These are phyloP conservation scores for Auxenochlorella pyrenoidosa DNA, from an alignment of 139 green algal genomes.

Conservation along the genomic window DNA sequence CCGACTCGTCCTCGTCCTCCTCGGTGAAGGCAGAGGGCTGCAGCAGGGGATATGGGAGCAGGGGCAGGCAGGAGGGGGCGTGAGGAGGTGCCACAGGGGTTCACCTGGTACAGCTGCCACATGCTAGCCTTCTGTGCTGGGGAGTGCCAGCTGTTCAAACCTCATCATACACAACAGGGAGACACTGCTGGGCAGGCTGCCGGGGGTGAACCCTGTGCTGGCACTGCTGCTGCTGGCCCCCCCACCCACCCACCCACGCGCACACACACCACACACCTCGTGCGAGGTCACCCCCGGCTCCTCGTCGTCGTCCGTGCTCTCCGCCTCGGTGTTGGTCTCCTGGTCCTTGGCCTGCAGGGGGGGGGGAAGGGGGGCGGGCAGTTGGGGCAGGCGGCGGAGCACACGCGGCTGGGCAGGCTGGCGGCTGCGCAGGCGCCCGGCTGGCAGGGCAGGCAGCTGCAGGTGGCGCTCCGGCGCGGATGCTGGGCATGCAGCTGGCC, in stretches of 20 bases:
- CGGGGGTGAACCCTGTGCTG: neutral
- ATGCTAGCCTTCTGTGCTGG: neutral
- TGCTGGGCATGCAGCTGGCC: neutral
- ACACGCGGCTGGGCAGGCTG: neutral
- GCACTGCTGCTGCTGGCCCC: no score
- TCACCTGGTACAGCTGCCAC: neutral
- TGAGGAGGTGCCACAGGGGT: neutral
- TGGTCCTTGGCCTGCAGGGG: slow-evolving; percentile 19
- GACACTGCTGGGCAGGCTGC: no score
- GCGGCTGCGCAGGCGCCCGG: no score
- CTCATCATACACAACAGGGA: no score
- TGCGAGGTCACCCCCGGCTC: slow-evolving; percentile 31
- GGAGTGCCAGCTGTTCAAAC: no score
- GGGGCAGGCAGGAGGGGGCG: neutral
- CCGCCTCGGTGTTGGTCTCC: slow-evolving; percentile 36
- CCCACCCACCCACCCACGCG: no score
- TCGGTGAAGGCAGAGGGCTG: slow-evolving; percentile 38
- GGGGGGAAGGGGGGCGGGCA: neutral
- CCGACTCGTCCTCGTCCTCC: slow-evolving; percentile 44
- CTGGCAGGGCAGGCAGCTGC: neutral
- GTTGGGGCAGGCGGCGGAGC: neutral
- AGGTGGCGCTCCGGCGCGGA: neutral
- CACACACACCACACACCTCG: slow-evolving; percentile 18
- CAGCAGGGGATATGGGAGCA: neutral
- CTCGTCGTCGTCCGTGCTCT: slow-evolving; percentile 37